Evolutionary conservation across 805 yeast genomes (phyloP), one percentile per base, ranked within the genome.

Genomic region (Starmerella roubikii): DNA sequence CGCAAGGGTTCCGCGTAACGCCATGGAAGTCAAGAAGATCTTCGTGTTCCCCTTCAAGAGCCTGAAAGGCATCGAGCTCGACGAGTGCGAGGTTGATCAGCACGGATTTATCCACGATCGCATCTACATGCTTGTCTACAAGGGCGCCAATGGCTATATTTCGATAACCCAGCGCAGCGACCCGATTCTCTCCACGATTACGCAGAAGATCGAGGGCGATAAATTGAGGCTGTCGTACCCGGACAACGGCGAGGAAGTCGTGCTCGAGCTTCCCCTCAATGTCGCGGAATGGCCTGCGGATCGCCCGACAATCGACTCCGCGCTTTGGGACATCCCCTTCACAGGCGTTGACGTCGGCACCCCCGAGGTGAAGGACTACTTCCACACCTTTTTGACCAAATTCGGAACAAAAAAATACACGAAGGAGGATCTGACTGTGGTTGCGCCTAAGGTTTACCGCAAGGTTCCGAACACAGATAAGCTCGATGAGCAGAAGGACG

Each of bases 31-130:
- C 16, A 29, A 31, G 25, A 35, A 46, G 29, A 38, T 52, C 13
- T 37, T 11, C 16, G 34, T 59, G 6, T 53, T 46, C 31, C 64
- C 64, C 7, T 51, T 59, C 46, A 59, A 59, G 39, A 57, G 61
- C 3, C 45, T 58, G 26, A 48, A 52, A 8, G 59, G 57, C 25
- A 42, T 59, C 16, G 31, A 41, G 2, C 49, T 59, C n/a, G 30
- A 41, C 5, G 44, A 48, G 32, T 46, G 51, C 24, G 44, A 44
- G 17, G 37, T 59, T 15, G 56, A 51, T 35, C 46, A 44, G 28
- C 46, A 54, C 37, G 64, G 64, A 11, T 50, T 59, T 39, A 48
- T 37, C 29, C 39, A 55, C 37, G 62, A 58, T 48, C 51, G 63
- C 2, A 40, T 54, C 39, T 54, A 45, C 44, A 54, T 53, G 60